Percentiles rank a stretch among this genome's conserved stretches.
These are phyloP conservation scores for Gracilaria domingensis DNA, from an alignment of 23 red algal species.

Conservation along the genomic window DNA sequence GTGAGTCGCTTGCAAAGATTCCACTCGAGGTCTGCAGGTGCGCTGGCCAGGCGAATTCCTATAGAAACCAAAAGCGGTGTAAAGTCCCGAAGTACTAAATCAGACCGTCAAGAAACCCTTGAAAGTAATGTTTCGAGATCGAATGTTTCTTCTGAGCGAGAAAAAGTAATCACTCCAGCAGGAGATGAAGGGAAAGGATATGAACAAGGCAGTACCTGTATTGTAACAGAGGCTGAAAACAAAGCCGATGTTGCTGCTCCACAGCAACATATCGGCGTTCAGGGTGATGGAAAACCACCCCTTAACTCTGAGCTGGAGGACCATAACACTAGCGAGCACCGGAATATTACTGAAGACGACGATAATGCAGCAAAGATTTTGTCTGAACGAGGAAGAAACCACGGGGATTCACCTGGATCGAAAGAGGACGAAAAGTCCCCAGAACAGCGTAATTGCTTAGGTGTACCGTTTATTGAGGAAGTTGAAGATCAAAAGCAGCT, in stretches of 20 bases:
- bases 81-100: not conserved
- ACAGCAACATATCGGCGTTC: not conserved
- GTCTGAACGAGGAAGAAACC: not conserved
- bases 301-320: not conserved
- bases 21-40: slow-evolving; percentile 2
- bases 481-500: not conserved
- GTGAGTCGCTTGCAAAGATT: slow-evolving; percentile 1
- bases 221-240: not conserved
- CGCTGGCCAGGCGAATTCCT: slow-evolving; percentile 2
- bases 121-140: not conserved
- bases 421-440: not conserved
- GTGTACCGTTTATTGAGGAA: not conserved
- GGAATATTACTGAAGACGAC: not conserved
- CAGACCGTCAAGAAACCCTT: not conserved
- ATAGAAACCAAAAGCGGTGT: not conserved
- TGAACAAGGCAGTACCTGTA: not conserved
- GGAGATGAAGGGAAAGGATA: not conserved
- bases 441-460: not conserved
- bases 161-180: not conserved
- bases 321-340: not conserved
- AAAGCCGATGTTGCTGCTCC: not conserved
- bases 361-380: not conserved
- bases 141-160: not conserved
- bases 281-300: not conserved
- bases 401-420: not conserved